These are phyloP conservation scores for Calonectria pseudoturangicola DNA, from an alignment of 2,329 filamentous ascomycete species.

Conservation along the genomic window DNA sequence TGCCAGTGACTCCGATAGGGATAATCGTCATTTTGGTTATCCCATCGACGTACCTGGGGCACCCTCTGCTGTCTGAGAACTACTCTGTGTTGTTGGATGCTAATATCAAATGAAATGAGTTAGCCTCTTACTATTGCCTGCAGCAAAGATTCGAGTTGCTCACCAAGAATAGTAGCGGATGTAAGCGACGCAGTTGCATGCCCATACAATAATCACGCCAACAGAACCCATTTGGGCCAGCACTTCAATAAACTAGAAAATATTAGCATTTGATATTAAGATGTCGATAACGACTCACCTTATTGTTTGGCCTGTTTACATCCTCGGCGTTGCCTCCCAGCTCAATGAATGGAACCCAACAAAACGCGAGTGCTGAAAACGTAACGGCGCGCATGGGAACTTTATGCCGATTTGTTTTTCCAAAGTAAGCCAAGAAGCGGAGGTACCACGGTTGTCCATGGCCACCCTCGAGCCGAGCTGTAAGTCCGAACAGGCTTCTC, in stretches of 20 bases:
- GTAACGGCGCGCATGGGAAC: constrained; percentile 23
- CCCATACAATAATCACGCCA: constrained; percentile 12
- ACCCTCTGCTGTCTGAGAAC: not conserved
- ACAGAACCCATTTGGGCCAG: constrained; percentile 23
- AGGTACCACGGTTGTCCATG: constrained; percentile 16
- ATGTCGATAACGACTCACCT: not conserved
- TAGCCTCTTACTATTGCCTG: not conserved
- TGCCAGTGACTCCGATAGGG: constrained; percentile 23
- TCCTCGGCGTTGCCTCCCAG: not conserved
- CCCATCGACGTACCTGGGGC: constrained; percentile 24
- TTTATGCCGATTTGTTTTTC: constrained; percentile 6
- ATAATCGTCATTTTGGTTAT: constrained; percentile 5
- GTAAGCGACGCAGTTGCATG: constrained; percentile 14
- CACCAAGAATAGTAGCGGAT: constrained; percentile 25
- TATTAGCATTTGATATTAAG: not conserved
- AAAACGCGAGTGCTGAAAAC: constrained; percentile 3
- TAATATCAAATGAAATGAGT: not conserved
- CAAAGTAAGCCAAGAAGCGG: constrained; percentile 20
- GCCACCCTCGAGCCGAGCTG: constrained; percentile 9
- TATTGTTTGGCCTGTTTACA: not conserved
- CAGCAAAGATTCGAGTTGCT: not conserved
- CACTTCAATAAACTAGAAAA: constrained; percentile 13
- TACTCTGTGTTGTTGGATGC: constrained; percentile 13
- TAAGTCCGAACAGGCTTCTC: constrained; percentile 19
- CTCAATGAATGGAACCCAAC: constrained; percentile 21